phyloP scores from a whole-genome alignment of 1,284 basidiomycete species.

The Cutaneotrichosporon daszewskae region DNA sequence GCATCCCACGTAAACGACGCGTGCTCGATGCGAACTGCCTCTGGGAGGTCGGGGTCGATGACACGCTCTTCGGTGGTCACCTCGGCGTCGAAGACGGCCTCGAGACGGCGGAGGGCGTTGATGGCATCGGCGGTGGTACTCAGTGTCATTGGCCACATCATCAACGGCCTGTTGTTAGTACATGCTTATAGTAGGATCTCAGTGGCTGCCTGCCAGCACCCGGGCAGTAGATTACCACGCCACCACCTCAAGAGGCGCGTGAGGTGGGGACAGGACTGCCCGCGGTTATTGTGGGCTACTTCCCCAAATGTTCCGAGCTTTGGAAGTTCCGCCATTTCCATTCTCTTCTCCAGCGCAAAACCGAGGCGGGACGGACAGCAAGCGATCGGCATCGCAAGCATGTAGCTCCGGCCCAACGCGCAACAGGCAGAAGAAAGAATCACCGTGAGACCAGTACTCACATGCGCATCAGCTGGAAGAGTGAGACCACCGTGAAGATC shows the following conservation, averaged over 20 bases:
- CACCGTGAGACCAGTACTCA: neutral
- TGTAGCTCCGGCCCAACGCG: no score
- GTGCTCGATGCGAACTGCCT: constrained; percentile 60
- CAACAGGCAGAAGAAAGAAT: neutral
- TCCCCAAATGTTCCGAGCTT: no score
- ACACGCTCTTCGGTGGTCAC: constrained; percentile 56
- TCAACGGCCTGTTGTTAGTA: constrained; percentile 25
- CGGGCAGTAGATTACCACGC: no score
- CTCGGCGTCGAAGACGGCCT: constrained; percentile 72
- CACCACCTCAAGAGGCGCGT: no score
- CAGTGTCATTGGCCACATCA: constrained; percentile 62
- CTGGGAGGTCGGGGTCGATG: constrained; percentile 50
- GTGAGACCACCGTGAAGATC: constrained; percentile 73
- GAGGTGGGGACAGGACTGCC: no score
- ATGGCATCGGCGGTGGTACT: constrained; percentile 70
- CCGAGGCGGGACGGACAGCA: no score
- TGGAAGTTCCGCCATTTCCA: no score
- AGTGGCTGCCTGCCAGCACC: no score
- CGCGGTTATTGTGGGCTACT: no score
- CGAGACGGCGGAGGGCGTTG: constrained; percentile 65
- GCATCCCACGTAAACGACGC: constrained; percentile 82
- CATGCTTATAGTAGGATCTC: no score
- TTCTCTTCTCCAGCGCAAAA: no score
- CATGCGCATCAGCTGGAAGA: constrained; percentile 59
- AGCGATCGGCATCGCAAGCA: no score